Percentiles rank a stretch among this genome's conserved stretches.
phyloP scores from a whole-genome alignment of 2,329 filamentous ascomycete genomes.

The Cercospora beticola region DNA sequence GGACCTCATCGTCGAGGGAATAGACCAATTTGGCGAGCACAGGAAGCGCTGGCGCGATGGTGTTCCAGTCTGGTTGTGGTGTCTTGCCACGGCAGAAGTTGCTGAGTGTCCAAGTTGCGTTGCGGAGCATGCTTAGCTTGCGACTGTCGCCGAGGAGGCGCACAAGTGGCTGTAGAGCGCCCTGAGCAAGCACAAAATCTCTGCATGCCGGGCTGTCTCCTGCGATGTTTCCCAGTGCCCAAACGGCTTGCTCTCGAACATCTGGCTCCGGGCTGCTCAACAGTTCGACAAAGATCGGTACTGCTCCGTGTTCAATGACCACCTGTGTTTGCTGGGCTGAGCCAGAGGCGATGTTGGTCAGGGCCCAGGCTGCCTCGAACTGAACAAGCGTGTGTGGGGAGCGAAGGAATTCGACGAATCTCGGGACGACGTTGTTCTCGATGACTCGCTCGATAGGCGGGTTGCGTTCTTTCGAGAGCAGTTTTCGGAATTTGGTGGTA shows the following conservation, averaged over 20 bases:
- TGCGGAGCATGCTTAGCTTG: constrained; percentile 98
- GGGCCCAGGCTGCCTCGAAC: constrained; percentile 97
- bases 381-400: constrained; percentile 97
- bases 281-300: constrained; percentile 97
- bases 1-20: constrained; percentile 94
- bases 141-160: constrained; percentile 91
- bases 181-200: constrained; percentile 90
- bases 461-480: constrained; percentile 97
- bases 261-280: constrained; percentile 94
- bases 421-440: constrained; percentile 94
- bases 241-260: constrained; percentile 96
- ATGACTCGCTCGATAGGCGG: constrained; percentile 99
- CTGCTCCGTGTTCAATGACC: constrained; percentile 95
- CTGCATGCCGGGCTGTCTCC: constrained; percentile 97
- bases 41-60: constrained; percentile 88
- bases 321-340: constrained; percentile 97
- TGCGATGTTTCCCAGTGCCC: constrained; percentile 97
- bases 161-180: constrained; percentile 86
- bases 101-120: constrained; percentile 98
- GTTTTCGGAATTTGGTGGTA: constrained; percentile 97
- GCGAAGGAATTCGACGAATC: constrained; percentile 96
- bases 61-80: constrained; percentile 95
- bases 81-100: constrained; percentile 99
- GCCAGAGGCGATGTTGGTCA: constrained; percentile 98
- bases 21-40: constrained; percentile 97